phyloP scores from a whole-genome alignment of 805 yeast genomes.

The Jamesozyma spencerorum region DNA sequence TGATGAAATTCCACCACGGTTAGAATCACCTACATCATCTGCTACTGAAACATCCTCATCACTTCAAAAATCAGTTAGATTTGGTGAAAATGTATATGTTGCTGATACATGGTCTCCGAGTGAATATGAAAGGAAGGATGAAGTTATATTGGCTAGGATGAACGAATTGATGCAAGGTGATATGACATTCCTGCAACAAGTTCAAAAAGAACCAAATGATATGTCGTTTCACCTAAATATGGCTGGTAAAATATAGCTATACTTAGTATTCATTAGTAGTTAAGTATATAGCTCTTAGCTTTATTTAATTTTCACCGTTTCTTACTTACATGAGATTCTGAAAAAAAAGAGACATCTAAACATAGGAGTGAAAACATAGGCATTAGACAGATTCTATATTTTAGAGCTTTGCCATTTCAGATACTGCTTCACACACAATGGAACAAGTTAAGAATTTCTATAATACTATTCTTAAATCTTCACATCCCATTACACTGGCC shows the following conservation, averaged over 20 bases:
- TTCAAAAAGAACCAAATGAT: constrained; percentile 53
- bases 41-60: background rate
- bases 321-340: too few species aligned
- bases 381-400: too few species aligned
- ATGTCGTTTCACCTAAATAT: constrained; percentile 64
- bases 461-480: constrained; percentile 28
- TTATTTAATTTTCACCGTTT: too few species aligned
- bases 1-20: constrained; percentile 1
- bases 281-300: too few species aligned
- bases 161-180: constrained; percentile 12
- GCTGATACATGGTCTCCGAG: constrained; percentile 22
- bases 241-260: constrained; percentile 34
- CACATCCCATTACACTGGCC: constrained; percentile 27
- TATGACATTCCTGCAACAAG: constrained; percentile 22
- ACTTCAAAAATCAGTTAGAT: constrained; percentile 14
- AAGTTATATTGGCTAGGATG: constrained; percentile 16
- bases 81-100: constrained; percentile 21
- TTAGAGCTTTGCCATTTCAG: too few species aligned
- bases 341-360: too few species aligned
- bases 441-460: constrained; percentile 27
- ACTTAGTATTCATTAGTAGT: constrained; percentile 61
- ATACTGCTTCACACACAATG: too few species aligned
- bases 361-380: too few species aligned
- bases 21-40: background rate
- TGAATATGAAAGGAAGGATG: constrained; percentile 25